These are phyloP conservation scores for Poterioochromonas sp. DNA, from an alignment of 352 stramenopile genomes.

Conservation along the genomic window DNA sequence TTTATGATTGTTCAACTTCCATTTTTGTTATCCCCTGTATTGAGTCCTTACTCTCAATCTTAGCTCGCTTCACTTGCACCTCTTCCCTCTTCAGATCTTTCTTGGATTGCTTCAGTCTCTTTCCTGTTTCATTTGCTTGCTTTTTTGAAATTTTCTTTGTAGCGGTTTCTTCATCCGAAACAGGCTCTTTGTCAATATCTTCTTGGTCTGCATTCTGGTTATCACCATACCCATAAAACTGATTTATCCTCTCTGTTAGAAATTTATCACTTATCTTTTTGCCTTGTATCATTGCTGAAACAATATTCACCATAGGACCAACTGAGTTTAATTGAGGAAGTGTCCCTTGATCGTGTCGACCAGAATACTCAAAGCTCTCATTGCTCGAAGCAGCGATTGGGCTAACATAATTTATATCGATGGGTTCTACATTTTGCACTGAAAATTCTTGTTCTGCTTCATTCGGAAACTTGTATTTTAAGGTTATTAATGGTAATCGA, in stretches of 20 bases:
- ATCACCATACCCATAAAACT: no score
- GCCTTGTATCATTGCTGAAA: not conserved
- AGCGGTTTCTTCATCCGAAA: no score
- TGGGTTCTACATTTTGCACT: not conserved
- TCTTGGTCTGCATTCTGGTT: no score
- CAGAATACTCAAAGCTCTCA: conserved; percentile 13
- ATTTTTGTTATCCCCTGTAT: no score
- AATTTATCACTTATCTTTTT: not conserved
- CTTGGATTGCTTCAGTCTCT: no score
- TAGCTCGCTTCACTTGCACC: no score
- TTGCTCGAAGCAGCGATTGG: not conserved
- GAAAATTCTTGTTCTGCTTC: no score
- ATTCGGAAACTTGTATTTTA: not conserved
- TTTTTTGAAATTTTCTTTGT: no score
- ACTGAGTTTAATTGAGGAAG: not conserved
- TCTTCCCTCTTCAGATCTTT: no score
- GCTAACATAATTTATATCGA: conserved; percentile 7
- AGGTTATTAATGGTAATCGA: not conserved
- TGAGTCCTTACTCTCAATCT: no score
- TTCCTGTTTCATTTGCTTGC: no score
- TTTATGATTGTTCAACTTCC: not conserved
- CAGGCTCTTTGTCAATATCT: no score
- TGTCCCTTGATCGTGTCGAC: conserved; percentile 20
- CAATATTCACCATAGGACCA: not conserved
- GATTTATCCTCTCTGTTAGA: not conserved